Evolutionary conservation across 2,329 filamentous ascomycete genomes (phyloP), one percentile per base, ranked within the genome.

Genomic region (Cephalotrichum gorgonifer): DNA sequence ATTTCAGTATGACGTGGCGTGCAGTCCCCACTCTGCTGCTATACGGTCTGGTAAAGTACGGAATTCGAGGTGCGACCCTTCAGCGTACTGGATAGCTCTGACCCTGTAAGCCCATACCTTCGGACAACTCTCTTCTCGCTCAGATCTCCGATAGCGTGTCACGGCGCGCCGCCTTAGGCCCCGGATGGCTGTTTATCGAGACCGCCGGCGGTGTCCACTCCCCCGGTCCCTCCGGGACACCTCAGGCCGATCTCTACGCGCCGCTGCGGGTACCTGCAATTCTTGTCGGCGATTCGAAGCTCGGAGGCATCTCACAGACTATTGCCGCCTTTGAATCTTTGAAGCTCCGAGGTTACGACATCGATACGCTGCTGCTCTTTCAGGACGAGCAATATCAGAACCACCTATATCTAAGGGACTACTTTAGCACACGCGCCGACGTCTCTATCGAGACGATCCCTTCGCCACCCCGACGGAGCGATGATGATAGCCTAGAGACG

Each of bases 161-260:
- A 60, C 63, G 6, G 55, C 70, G 69, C 48, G 70, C 74, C 3
- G 57, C 60, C 20, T 55, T 56, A 2, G 64, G 66, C 4, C 61
- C 68, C 43, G 76, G 76, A n/a, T 79, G 83, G 64, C 67, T 86
- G 1, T 74, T 94, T 43, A 70, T 93, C 43, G 88, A 94, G 62
- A 93, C 88, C 2, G 87, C 88, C 1, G 88, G 87, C 1, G 88
- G 88, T 1, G 85, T 91, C 0, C 81, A 91, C 53, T 91, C 86
- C 0, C 88, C 88, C 0, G 78, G 78, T 0, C 88, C 87, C 1
- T 86, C 84, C 31, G 86, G 86, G 9, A 84, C 74, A 2, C 80
- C 84, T 0, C 88, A 94, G 59, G 86, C 83, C 2, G 87, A 94
- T 58, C 66, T 90, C 1, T 93, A 90, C 60, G 72, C 83, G 20